Evolutionary conservation across 208 protist species (phyloP).

Genomic region (Angomonas ambiguus): DNA sequence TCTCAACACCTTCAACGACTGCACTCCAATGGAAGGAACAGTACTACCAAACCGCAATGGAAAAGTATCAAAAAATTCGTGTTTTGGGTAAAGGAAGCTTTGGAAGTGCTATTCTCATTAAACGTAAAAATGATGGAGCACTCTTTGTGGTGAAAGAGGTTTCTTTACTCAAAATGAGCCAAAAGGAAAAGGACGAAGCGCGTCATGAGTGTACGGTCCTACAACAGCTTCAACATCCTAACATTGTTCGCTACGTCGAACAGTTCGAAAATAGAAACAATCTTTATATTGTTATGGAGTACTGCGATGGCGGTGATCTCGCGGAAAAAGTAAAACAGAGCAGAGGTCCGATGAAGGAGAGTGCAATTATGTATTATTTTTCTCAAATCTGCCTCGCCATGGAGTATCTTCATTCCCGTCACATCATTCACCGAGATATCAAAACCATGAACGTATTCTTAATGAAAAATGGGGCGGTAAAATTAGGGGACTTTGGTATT

Average conservation of each 20-base stretch:
- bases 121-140: slow-evolving; percentile 73
- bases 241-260: slow-evolving; percentile 91
- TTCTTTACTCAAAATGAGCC: slow-evolving; percentile 72
- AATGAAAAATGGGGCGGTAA: slow-evolving; percentile 89
- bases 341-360: slow-evolving; percentile 78
- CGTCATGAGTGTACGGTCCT: slow-evolving; percentile 82
- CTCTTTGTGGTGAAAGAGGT: slow-evolving; percentile 92
- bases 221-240: slow-evolving; percentile 85
- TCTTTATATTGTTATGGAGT: slow-evolving; percentile 93
- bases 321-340: slow-evolving; percentile 59
- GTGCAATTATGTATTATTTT: slow-evolving; percentile 86
- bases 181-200: slow-evolving; percentile 87
- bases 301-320: slow-evolving; percentile 87
- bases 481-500: slow-evolving; percentile 93
- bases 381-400: slow-evolving; percentile 90
- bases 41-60: slow-evolving; percentile 34
- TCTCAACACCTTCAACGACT: background rate
- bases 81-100: slow-evolving; percentile 92
- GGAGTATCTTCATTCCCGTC: slow-evolving; percentile 88
- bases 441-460: slow-evolving; percentile 94
- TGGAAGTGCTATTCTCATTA: slow-evolving; percentile 90
- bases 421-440: slow-evolving; percentile 93
- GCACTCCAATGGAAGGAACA: background rate
- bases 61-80: slow-evolving; percentile 87
- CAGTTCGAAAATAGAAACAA: slow-evolving; percentile 88